A percentile compares a stretch with the other conserved stretches of the same genome.
phyloP scores from a whole-genome alignment of 2,329 filamentous ascomycete species.

The Aspergillus caelatus region DNA sequence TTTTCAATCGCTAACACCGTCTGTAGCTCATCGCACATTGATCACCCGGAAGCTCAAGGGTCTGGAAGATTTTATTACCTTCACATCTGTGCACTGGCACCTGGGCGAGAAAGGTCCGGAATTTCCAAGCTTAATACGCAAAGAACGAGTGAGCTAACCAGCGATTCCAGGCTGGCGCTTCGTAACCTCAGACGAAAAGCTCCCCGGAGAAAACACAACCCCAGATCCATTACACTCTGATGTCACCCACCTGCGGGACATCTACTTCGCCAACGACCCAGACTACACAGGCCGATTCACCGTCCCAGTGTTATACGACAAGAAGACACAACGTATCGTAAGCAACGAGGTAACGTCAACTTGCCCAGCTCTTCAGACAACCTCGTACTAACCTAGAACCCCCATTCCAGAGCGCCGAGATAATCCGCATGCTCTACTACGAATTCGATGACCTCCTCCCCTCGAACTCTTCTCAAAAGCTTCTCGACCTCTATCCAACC shows the following conservation, averaged over 20 bases:
- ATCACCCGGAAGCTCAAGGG: constrained; percentile 91
- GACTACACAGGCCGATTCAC: constrained; percentile 80
- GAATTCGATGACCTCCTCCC: constrained; percentile 76
- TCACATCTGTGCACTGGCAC: constrained; percentile 91
- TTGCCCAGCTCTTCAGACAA: not conserved
- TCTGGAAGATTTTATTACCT: constrained; percentile 77
- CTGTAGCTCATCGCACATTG: constrained; percentile 74
- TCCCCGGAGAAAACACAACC: constrained; percentile 58
- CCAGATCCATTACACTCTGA: constrained; percentile 64
- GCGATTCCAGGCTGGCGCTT: constrained; percentile 76
- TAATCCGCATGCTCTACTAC: constrained; percentile 84
- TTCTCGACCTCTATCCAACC: constrained; percentile 69
- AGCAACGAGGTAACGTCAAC: constrained; percentile 71
- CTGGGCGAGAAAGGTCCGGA: constrained; percentile 66
- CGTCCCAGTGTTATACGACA: constrained; percentile 79
- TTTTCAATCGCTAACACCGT: constrained; percentile 20
- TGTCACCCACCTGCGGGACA: constrained; percentile 72
- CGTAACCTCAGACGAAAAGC: constrained; percentile 63
- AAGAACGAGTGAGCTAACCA: not conserved
- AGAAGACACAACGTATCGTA: constrained; percentile 72
- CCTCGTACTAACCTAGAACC: not conserved
- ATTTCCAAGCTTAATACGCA: not conserved
- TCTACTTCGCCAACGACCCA: constrained; percentile 76
- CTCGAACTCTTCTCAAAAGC: constrained; percentile 53
- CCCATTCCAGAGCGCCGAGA: constrained; percentile 66